A percentile compares a stretch with the other conserved stretches of the same genome.
These are phyloP conservation scores for Colletotrichum brevisporum DNA, from an alignment of 2,329 filamentous ascomycete genomes.

Conservation along the genomic window DNA sequence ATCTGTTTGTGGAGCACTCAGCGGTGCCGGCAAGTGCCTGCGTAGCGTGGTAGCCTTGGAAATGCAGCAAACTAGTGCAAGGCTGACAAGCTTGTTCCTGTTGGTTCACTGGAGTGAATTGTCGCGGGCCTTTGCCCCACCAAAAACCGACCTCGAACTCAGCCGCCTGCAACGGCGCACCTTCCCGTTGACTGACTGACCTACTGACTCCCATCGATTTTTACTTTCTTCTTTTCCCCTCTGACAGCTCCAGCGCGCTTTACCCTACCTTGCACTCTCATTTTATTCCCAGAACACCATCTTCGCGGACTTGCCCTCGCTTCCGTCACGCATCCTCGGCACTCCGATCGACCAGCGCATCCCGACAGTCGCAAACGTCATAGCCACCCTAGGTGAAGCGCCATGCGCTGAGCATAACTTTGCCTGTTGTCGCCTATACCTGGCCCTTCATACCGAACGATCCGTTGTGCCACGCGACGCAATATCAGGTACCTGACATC, in stretches of 20 bases:
- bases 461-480: not conserved
- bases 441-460: not conserved
- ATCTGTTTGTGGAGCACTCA: conserved; percentile 27
- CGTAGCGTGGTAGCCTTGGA: conserved; percentile 29
- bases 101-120: conserved; percentile 20
- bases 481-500: not conserved
- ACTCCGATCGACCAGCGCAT: conserved; percentile 14
- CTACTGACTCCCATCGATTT: not conserved
- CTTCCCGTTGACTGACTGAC: not conserved
- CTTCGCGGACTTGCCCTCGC: not conserved
- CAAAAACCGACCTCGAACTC: conserved; percentile 28
- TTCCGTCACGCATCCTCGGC: not conserved
- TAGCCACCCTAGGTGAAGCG: conserved; percentile 1
- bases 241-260: not conserved
- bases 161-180: conserved; percentile 15
- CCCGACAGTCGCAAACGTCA: conserved; percentile 37
- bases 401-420: conserved; percentile 20
- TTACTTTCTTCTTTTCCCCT: not conserved
- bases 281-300: not conserved
- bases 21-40: conserved; percentile 6
- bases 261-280: not conserved
- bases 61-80: conserved; percentile 29
- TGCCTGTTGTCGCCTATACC: not conserved
- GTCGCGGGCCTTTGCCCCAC: conserved; percentile 29
- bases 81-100: conserved; percentile 33